These are phyloP conservation scores for Entomortierella parvispora DNA, from an alignment of 192 early-diverging fungal species.

Conservation along the genomic window DNA sequence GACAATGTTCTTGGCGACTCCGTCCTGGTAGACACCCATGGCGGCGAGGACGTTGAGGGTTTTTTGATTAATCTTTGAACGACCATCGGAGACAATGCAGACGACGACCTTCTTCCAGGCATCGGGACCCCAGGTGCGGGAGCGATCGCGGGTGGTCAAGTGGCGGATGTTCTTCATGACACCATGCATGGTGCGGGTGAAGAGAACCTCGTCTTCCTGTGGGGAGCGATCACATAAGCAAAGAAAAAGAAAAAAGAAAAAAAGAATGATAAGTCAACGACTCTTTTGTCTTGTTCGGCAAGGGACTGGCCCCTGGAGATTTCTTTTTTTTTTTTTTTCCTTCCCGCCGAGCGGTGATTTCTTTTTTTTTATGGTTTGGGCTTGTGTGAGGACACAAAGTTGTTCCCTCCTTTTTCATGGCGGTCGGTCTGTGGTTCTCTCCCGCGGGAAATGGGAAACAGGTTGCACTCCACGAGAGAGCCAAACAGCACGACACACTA, in stretches of 20 bases:
- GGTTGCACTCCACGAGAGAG: too few species aligned
- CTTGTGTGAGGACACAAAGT: neutral
- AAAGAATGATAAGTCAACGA: neutral
- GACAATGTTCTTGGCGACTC: slow-evolving; percentile 73
- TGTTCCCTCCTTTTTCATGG: too few species aligned
- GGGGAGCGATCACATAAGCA: slow-evolving; percentile 3
- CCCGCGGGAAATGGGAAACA: slow-evolving; percentile 1
- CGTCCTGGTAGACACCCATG: slow-evolving; percentile 88
- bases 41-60: slow-evolving; percentile 77
- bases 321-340: slow-evolving; percentile 4
- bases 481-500: too few species aligned
- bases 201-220: slow-evolving; percentile 90
- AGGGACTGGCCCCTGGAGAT: too few species aligned
- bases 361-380: slow-evolving; percentile 2
- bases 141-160: slow-evolving; percentile 81
- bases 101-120: slow-evolving; percentile 90
- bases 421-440: neutral
- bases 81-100: slow-evolving; percentile 85
- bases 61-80: slow-evolving; percentile 76
- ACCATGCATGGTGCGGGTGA: slow-evolving; percentile 87
- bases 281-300: too few species aligned
- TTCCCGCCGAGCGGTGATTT: slow-evolving; percentile 3
- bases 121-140: slow-evolving; percentile 76
- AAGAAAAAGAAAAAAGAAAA: neutral
- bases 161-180: slow-evolving; percentile 93